These are phyloP conservation scores for Clausena lansium DNA, from an alignment of 345 rosid species.

Conservation along the genomic window DNA sequence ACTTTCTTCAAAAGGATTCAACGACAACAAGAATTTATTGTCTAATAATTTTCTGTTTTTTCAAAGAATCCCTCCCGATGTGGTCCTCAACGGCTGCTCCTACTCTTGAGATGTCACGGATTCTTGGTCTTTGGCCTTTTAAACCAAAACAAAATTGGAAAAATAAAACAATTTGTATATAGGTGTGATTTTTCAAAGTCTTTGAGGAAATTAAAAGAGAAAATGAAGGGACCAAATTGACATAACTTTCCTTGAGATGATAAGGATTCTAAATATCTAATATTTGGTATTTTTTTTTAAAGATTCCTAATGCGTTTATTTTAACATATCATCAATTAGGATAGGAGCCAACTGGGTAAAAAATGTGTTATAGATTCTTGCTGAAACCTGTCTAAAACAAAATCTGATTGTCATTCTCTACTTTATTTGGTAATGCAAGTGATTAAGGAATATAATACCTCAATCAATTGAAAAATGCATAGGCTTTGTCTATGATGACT, in stretches of 20 bases:
- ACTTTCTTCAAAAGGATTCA: constrained; percentile 12
- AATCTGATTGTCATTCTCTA: background rate
- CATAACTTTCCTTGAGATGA: constrained; percentile 16
- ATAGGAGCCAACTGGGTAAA: no score
- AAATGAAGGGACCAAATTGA: background rate
- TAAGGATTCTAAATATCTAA: constrained; percentile 22
- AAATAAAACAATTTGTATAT: no score
- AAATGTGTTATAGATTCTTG: background rate
- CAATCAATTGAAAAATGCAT: background rate
- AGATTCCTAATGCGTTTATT: constrained; percentile 12
- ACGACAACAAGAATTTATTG: background rate
- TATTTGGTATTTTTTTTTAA: background rate
- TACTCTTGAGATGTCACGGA: background rate
- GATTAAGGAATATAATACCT: background rate
- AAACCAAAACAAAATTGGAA: no score
- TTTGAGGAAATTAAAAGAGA: background rate
- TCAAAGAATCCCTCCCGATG: constrained; percentile 18
- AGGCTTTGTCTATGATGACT: background rate
- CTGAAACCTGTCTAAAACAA: background rate
- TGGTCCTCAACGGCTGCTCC: constrained; percentile 16
- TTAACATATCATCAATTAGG: background rate
- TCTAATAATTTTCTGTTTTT: background rate
- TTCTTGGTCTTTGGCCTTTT: background rate
- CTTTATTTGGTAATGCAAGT: background rate
- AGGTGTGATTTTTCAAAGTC: no score